A percentile compares a stretch with the other conserved stretches of the same genome.
Conservation (phyloP, 2,329 filamentous ascomycete genomes). For the Hymenoscyphus fructigenus region DNA sequence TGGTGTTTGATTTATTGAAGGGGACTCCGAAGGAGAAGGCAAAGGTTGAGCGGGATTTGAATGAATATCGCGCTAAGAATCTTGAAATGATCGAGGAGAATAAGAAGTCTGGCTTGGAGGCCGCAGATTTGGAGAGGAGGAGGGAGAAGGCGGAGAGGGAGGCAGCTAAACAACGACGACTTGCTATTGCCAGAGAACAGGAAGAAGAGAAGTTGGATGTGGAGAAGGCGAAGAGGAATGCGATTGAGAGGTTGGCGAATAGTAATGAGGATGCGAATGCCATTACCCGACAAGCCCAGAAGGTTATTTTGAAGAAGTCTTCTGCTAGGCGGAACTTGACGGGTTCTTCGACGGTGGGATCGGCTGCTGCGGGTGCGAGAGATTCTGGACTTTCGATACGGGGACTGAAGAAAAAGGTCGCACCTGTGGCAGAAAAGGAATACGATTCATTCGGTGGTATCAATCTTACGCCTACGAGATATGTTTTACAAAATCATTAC, state of each 20-base stretch:
- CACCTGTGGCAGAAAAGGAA: constrained; percentile 64
- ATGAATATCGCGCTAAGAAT: constrained; percentile 73
- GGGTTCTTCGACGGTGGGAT: constrained; percentile 23
- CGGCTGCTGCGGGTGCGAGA: constrained; percentile 16
- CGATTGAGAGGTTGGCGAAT: constrained; percentile 67
- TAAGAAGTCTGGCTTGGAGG: constrained; percentile 51
- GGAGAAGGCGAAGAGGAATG: constrained; percentile 62
- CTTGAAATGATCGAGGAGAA: constrained; percentile 65
- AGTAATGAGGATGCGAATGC: constrained; percentile 60
- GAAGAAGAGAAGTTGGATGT: constrained; percentile 67
- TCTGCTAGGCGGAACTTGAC: constrained; percentile 52
- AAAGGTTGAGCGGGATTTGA: constrained; percentile 52
- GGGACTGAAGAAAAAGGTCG: constrained; percentile 68
- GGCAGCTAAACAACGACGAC: constrained; percentile 59
- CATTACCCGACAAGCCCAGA: constrained; percentile 53
- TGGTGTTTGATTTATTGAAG: constrained; percentile 84
- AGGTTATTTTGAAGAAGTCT: constrained; percentile 71
- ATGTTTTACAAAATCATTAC: constrained; percentile 68
- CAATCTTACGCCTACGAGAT: constrained; percentile 66
- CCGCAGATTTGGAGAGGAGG: constrained; percentile 52
- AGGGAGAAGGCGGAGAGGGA: constrained; percentile 66
- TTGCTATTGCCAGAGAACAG: constrained; percentile 65
- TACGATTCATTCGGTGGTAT: constrained; percentile 89
- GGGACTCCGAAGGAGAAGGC: constrained; percentile 57
- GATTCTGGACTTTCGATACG: constrained; percentile 62